A percentile compares a stretch with the other conserved stretches of the same genome.
Conservation (phyloP, 2,329 filamentous ascomycete genomes). For the Beauveria brongniartii region DNA sequence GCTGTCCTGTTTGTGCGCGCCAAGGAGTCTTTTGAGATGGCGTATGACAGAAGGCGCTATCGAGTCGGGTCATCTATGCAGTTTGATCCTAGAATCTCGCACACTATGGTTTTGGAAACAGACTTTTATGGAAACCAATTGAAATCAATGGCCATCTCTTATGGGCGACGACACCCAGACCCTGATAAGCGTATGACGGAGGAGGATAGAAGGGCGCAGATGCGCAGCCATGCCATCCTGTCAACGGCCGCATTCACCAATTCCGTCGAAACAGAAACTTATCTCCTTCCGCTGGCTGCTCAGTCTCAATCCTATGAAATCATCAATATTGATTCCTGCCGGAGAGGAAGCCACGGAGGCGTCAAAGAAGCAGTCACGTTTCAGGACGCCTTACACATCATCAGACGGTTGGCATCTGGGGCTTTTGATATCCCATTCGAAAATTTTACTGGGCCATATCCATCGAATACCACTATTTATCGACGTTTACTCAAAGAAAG, state of each 20-base stretch:
- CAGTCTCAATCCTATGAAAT: constrained; percentile 1
- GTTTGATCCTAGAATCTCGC: constrained; percentile 4
- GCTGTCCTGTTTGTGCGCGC: constrained; percentile 5
- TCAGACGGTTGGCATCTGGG: neutral
- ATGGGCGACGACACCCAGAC: constrained; percentile 8
- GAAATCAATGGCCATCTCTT: neutral
- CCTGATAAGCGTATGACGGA: neutral
- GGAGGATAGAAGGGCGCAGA: constrained; percentile 8
- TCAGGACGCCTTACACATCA: neutral
- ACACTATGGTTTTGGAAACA: constrained; percentile 11
- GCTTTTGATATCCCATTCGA: constrained; percentile 9
- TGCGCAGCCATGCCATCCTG: neutral
- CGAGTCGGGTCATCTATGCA: neutral
- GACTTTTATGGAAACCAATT: constrained; percentile 12
- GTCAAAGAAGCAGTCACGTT: neutral
- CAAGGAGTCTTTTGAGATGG: constrained; percentile 3
- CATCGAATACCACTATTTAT: neutral
- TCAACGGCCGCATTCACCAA: constrained; percentile 9
- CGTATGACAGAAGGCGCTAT: constrained; percentile 3
- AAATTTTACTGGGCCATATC: constrained; percentile 3
- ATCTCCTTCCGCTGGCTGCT: neutral
- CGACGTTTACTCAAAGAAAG: constrained; percentile 3
- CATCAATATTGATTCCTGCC: constrained; percentile 2
- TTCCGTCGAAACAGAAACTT: neutral
- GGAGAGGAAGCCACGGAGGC: neutral